Percentiles rank a stretch among this genome's conserved stretches.
These are phyloP conservation scores for Ephemerocybe angulata DNA, from an alignment of 768 basidiomycete genomes.

Conservation along the genomic window DNA sequence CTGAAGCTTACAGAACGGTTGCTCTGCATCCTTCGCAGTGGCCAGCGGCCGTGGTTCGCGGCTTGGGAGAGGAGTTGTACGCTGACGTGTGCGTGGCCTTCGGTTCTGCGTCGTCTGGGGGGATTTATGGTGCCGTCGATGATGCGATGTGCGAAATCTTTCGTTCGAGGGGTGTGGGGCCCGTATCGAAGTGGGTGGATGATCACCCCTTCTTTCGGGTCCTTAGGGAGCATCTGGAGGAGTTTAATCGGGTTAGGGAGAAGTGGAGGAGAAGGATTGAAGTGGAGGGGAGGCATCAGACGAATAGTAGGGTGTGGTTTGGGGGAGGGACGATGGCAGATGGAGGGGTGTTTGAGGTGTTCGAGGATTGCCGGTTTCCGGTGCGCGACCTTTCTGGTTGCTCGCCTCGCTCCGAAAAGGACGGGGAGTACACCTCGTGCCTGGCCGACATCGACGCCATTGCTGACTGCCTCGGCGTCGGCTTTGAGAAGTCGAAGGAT, in stretches of 20 bases:
- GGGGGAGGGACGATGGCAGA: constrained; percentile 16
- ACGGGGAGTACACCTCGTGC: constrained; percentile 15
- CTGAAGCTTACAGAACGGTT: constrained; percentile 36
- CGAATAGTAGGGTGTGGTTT: constrained; percentile 18
- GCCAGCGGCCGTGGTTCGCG: constrained; percentile 29
- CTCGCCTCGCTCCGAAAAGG: constrained; percentile 5
- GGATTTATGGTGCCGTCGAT: constrained; percentile 23
- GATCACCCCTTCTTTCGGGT: constrained; percentile 24
- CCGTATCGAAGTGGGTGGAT: constrained; percentile 29
- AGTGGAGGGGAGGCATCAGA: constrained; percentile 1
- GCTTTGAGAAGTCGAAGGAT: constrained; percentile 23
- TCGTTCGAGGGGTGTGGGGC: constrained; percentile 21
- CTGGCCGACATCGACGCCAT: constrained; percentile 32
- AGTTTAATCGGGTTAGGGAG: background rate
- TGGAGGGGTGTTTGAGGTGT: constrained; percentile 22
- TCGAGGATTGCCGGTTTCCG: constrained; percentile 22
- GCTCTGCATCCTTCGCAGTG: constrained; percentile 32
- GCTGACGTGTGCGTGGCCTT: constrained; percentile 25
- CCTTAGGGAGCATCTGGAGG: background rate
- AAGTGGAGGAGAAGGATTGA: background rate
- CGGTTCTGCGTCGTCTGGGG: constrained; percentile 17
- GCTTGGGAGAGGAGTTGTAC: constrained; percentile 19
- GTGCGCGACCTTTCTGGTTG: constrained; percentile 21
- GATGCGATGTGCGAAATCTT: constrained; percentile 24
- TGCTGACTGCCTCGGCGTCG: constrained; percentile 26